phyloP scores from a whole-genome alignment of 345 rosid species.

The Arabis hirsuta region DNA sequence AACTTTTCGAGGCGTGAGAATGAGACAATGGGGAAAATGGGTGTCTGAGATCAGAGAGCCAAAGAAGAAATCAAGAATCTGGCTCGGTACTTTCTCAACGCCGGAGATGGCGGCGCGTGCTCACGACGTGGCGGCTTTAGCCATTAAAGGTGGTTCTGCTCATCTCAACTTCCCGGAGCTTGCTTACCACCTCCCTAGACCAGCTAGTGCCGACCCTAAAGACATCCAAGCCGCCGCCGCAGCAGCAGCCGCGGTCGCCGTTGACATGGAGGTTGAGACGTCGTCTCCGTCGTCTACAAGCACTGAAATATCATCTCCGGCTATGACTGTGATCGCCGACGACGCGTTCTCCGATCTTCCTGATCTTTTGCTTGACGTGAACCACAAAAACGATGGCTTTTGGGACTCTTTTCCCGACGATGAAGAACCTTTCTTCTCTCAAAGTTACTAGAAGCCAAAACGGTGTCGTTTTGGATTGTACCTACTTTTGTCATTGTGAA shows the following conservation, averaged over 20 bases:
- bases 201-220: slow-evolving; percentile 67
- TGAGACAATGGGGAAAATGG: slow-evolving; percentile 98
- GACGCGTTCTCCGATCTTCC: slow-evolving; percentile 76
- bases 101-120: slow-evolving; percentile 99
- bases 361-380: slow-evolving; percentile 55
- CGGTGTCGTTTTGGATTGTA: slow-evolving; percentile 30
- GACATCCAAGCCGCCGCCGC: slow-evolving; percentile 98
- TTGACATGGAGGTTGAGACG: slow-evolving; percentile 35
- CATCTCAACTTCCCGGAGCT: slow-evolving; percentile 91
- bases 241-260: slow-evolving; percentile 52
- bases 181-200: slow-evolving; percentile 74
- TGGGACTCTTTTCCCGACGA: slow-evolving; percentile 45
- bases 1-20: slow-evolving; percentile 80
- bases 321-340: slow-evolving; percentile 39
- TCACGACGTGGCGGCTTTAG: slow-evolving; percentile 91
- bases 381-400: slow-evolving; percentile 50
- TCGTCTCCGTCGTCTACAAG: slow-evolving; percentile 25
- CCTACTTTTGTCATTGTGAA: slow-evolving; percentile 15
- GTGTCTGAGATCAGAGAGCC: slow-evolving; percentile 97
- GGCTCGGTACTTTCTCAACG: slow-evolving; percentile 92
- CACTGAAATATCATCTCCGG: slow-evolving; percentile 39
- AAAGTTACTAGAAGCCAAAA: slow-evolving; percentile 29
- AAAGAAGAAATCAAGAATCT: slow-evolving; percentile 89
- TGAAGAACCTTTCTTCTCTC: slow-evolving; percentile 40
- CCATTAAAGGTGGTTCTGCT: slow-evolving; percentile 81